Conservation (phyloP, 2,329 filamentous ascomycete genomes). For the Arachnomyces sp. region DNA sequence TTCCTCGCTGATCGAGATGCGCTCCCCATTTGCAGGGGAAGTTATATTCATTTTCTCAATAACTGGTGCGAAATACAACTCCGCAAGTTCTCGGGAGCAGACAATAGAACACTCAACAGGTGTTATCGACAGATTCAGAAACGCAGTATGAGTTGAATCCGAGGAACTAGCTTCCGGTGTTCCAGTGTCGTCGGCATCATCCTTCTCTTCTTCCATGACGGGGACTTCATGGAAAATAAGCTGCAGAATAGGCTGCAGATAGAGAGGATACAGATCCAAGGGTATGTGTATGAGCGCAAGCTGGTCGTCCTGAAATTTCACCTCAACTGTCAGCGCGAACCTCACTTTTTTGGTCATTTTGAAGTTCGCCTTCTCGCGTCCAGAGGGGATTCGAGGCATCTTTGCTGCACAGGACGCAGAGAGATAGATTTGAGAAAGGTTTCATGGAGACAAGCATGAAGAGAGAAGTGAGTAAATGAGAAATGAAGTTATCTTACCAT, state of each 20-base stretch:
- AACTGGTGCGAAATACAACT: conserved; percentile 66
- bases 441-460: too few relatives aligned
- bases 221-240: conserved; percentile 61
- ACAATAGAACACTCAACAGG: conserved; percentile 89
- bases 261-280: conserved; percentile 64
- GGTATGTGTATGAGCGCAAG: conserved; percentile 89
- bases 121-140: conserved; percentile 89
- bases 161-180: conserved; percentile 20
- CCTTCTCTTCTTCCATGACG: conserved; percentile 31
- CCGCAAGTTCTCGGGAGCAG: conserved; percentile 68
- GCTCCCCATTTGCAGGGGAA: conserved; percentile 31
- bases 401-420: too few relatives aligned
- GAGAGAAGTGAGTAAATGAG: too few relatives aligned
- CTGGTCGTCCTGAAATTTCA: conserved; percentile 63
- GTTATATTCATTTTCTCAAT: conserved; percentile 54
- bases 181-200: conserved; percentile 30
- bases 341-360: too few relatives aligned
- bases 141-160: conserved; percentile 58
- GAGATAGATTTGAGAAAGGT: too few relatives aligned
- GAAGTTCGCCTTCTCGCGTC: too few relatives aligned
- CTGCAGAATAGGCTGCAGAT: conserved; percentile 80
- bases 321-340: conserved; percentile 1
- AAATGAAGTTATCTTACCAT: too few relatives aligned
- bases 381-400: too few relatives aligned
- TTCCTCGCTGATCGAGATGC: conserved; percentile 69